A percentile compares a stretch with the other conserved stretches of the same genome.
phyloP scores from a whole-genome alignment of 2,329 filamentous ascomycete genomes.

The Colletotrichum simmondsii region DNA sequence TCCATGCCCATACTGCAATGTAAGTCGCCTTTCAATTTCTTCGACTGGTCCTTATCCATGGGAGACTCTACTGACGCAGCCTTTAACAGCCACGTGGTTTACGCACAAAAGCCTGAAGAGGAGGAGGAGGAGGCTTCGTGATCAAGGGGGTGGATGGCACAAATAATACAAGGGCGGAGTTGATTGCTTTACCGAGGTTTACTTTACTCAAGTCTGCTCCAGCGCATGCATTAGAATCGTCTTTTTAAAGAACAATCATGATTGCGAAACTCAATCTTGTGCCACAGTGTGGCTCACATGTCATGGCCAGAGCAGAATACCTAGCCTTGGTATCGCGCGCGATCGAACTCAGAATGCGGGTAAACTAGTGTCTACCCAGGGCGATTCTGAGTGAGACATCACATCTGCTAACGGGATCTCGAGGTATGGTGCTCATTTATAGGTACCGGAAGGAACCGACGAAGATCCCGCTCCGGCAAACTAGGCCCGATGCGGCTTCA shows the following conservation, averaged over 20 bases:
- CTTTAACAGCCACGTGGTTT: conserved; percentile 22
- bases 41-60: too few species aligned
- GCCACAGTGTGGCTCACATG: background rate
- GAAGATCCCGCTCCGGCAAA: background rate
- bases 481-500: background rate
- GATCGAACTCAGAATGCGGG: background rate
- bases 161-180: too few species aligned
- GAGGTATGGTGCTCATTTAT: background rate
- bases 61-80: too few species aligned
- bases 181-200: too few species aligned
- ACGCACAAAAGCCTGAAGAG: conserved; percentile 15
- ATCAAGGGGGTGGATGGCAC: background rate
- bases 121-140: background rate
- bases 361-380: background rate
- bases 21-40: conserved; percentile 9
- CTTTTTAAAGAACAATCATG: too few species aligned
- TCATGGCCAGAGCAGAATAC: background rate
- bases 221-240: too few species aligned
- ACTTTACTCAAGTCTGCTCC: too few species aligned
- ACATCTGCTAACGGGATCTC: background rate
- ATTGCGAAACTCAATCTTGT: background rate
- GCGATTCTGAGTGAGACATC: background rate
- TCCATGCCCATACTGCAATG: conserved; percentile 40
- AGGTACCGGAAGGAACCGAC: background rate
- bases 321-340: background rate